Evolutionary conservation across 805 yeast species (phyloP).

Genomic region (Ogataea saltuana): DNA sequence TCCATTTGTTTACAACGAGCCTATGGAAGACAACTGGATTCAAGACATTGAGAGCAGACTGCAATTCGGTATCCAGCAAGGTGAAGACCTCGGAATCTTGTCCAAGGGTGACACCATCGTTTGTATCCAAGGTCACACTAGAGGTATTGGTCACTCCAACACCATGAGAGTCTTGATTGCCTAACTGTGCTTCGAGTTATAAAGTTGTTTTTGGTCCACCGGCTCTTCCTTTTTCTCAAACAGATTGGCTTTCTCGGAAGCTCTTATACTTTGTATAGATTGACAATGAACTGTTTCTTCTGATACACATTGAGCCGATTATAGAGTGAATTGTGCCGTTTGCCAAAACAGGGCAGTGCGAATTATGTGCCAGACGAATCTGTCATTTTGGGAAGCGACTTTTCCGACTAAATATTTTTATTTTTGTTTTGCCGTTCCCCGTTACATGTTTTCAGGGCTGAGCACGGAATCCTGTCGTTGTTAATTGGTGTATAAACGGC

Average conservation of each 20-base stretch:
- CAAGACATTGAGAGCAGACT: conserved; percentile 95
- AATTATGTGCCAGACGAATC: too few species aligned
- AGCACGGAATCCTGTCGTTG: background rate
- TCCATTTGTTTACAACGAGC: conserved; percentile 82
- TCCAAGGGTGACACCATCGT: conserved; percentile 85
- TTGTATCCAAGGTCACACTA: conserved; percentile 98
- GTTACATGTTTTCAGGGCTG: background rate
- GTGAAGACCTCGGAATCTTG: conserved; percentile 82
- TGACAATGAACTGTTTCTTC: too few species aligned
- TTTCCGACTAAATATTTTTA: background rate
- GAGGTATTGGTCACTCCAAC: conserved; percentile 98
- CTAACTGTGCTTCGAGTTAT: conserved; percentile 31
- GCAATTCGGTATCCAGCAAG: conserved; percentile 89
- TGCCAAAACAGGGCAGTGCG: too few species aligned
- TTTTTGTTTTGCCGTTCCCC: background rate
- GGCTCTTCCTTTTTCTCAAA: background rate
- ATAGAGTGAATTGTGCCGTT: too few species aligned
- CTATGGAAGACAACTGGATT: conserved; percentile 81
- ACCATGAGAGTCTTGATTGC: conserved; percentile 90
- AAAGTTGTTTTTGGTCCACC: background rate
- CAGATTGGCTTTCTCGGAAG: too few species aligned
- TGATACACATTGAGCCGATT: too few species aligned
- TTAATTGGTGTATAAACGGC: too few species aligned
- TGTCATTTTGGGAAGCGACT: conserved; percentile 1
- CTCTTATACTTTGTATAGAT: too few species aligned